Evolutionary conservation across 2,329 filamentous ascomycete genomes (phyloP).

Genomic region (Phoma sp.): DNA sequence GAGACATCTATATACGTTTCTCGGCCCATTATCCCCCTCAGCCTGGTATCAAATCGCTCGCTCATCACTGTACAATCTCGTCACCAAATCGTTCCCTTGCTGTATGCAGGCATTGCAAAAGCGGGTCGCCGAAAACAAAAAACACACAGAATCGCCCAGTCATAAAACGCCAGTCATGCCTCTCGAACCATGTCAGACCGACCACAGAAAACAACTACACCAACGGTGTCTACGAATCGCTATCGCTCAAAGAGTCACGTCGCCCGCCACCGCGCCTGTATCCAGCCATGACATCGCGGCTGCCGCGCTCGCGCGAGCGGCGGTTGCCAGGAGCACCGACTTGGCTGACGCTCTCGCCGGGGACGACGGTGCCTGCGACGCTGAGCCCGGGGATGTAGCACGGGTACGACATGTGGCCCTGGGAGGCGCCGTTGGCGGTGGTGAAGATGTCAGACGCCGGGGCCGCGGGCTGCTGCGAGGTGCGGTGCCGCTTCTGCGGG

Average conservation of each 20-base stretch:
- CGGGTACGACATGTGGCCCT: slow-evolving; percentile 62
- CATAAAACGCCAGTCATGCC: slow-evolving; percentile 14
- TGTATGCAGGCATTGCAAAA: neutral
- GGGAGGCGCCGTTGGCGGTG: slow-evolving; percentile 48
- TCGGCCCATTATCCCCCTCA: slow-evolving; percentile 2
- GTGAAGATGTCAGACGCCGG: slow-evolving; percentile 44
- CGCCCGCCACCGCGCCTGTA: slow-evolving; percentile 52
- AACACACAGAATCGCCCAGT: too few species aligned
- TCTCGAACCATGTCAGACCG: neutral
- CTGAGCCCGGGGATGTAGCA: slow-evolving; percentile 63
- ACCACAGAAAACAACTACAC: neutral
- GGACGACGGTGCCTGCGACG: slow-evolving; percentile 41
- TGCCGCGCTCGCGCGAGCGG: slow-evolving; percentile 14
- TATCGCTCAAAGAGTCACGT: slow-evolving; percentile 62
- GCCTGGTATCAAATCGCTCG: slow-evolving; percentile 6
- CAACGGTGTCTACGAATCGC: slow-evolving; percentile 43
- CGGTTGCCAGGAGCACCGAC: slow-evolving; percentile 42
- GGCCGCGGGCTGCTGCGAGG: slow-evolving; percentile 31
- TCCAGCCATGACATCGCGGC: slow-evolving; percentile 52
- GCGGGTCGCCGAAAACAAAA: neutral
- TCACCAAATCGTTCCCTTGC: too few species aligned
- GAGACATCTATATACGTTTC: slow-evolving; percentile 10
- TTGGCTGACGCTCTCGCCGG: slow-evolving; percentile 49
- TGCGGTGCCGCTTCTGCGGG: slow-evolving; percentile 42
- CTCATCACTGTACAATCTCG: neutral